Evolutionary conservation across 2,329 filamentous ascomycete species (phyloP).

Genomic region (Penicillium sp.): DNA sequence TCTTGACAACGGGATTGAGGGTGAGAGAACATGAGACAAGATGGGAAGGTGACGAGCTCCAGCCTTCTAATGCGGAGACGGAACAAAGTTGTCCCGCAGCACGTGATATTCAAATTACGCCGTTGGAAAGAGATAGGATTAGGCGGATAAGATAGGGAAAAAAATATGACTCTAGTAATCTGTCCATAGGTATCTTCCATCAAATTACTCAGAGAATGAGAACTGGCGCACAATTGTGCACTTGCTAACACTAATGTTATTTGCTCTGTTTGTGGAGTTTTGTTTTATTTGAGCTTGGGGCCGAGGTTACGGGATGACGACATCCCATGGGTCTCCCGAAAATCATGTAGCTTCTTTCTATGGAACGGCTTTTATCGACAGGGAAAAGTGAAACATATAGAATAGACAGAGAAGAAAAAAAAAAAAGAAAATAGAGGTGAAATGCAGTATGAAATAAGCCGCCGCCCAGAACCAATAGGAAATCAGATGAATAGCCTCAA

Average conservation of each 20-base stretch:
- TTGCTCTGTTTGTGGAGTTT: neutral
- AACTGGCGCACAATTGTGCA: neutral
- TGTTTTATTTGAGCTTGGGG: neutral
- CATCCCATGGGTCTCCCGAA: slow-evolving; percentile 9
- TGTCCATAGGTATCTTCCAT: neutral
- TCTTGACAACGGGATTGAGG: slow-evolving; percentile 20
- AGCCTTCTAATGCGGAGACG: slow-evolving; percentile 25
- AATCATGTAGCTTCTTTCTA: slow-evolving; percentile 3
- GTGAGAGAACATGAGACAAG: slow-evolving; percentile 6
- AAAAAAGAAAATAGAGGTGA: neutral
- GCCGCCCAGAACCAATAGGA: neutral
- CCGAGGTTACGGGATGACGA: slow-evolving; percentile 21
- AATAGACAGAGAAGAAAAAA: neutral
- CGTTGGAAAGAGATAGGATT: neutral
- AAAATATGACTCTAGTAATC: neutral
- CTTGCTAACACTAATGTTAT: neutral
- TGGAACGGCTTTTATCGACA: neutral
- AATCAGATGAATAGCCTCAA: neutral
- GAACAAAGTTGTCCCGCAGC: slow-evolving; percentile 21
- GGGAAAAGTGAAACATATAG: neutral
- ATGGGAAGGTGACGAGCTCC: slow-evolving; percentile 16
- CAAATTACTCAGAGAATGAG: neutral
- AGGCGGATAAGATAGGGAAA: neutral
- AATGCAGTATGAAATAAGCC: neutral
- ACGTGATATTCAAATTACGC: slow-evolving; percentile 12